Evolutionary conservation across 2,329 filamentous ascomycete species (phyloP).

Genomic region (Kalmusia sp.): DNA sequence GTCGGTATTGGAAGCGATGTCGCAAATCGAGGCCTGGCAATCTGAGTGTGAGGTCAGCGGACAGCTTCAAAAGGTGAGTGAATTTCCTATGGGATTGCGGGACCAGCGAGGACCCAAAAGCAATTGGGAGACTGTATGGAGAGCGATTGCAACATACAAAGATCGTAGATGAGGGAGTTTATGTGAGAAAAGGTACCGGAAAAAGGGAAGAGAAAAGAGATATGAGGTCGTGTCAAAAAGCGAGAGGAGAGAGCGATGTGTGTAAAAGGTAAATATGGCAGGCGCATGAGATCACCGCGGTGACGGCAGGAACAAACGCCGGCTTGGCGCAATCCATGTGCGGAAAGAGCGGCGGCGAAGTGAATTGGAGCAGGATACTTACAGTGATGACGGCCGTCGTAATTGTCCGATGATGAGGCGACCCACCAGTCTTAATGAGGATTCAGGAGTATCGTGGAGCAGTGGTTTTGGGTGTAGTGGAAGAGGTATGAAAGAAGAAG

Average conservation of each 20-base stretch:
- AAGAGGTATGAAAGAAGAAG: neutral
- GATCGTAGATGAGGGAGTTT: neutral
- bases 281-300: conserved; percentile 17
- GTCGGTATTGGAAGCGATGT: neutral
- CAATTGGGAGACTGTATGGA: conserved; percentile 2
- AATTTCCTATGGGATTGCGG: conserved; percentile 8
- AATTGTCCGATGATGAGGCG: conserved; percentile 18
- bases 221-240: conserved; percentile 13
- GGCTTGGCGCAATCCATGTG: conserved; percentile 6
- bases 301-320: conserved; percentile 17
- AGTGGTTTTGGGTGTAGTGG: neutral
- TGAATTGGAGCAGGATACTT: neutral
- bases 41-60: conserved; percentile 11
- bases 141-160: conserved; percentile 8
- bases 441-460: no score
- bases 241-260: conserved; percentile 3
- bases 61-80: neutral
- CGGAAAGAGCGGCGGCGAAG: conserved; percentile 11
- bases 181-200: conserved; percentile 7
- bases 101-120: conserved; percentile 3
- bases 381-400: conserved; percentile 10
- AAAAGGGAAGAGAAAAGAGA: neutral
- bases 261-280: conserved; percentile 17
- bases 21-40: neutral
- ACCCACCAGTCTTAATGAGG: no score